phyloP scores from a whole-genome alignment of 164 flowering plant genomes.

The Warburgia ugandensis region DNA sequence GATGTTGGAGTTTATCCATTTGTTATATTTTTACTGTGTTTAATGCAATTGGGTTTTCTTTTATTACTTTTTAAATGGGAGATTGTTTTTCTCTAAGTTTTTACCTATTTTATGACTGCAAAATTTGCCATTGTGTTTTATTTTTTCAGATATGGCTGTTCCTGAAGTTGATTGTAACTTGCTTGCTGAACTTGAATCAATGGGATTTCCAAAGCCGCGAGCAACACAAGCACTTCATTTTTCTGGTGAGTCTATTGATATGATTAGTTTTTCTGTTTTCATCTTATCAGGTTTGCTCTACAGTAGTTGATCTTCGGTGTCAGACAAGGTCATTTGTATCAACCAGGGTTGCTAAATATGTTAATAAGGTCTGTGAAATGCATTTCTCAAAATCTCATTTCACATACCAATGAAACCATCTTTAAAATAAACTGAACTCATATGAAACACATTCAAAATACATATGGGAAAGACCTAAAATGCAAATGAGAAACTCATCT shows the following conservation, averaged over 20 bases:
- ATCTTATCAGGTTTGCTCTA: neutral
- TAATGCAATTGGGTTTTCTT: too few relatives aligned
- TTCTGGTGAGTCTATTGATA: conserved; percentile 48
- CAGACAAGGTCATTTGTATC: neutral
- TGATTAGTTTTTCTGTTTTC: neutral
- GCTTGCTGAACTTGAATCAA: conserved; percentile 71
- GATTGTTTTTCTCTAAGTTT: neutral
- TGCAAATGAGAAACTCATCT: too few relatives aligned
- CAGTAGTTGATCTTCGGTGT: neutral
- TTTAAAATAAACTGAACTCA: too few relatives aligned
- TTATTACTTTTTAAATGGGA: neutral
- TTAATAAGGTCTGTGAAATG: neutral
- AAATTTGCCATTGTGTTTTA: neutral
- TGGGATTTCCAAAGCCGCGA: conserved; percentile 81
- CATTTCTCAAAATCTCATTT: too few relatives aligned
- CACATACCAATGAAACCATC: too few relatives aligned
- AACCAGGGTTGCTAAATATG: neutral
- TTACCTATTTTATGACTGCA: neutral
- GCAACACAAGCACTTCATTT: conserved; percentile 86
- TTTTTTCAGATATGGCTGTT: conserved; percentile 66
- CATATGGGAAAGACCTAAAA: too few relatives aligned
- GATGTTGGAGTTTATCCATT: neutral
- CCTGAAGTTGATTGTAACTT: conserved; percentile 80
- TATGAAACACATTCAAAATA: too few relatives aligned
- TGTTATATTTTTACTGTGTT: neutral